phyloP scores from a whole-genome alignment of 345 rosid species.

The Pseudoturritis turrita region DNA sequence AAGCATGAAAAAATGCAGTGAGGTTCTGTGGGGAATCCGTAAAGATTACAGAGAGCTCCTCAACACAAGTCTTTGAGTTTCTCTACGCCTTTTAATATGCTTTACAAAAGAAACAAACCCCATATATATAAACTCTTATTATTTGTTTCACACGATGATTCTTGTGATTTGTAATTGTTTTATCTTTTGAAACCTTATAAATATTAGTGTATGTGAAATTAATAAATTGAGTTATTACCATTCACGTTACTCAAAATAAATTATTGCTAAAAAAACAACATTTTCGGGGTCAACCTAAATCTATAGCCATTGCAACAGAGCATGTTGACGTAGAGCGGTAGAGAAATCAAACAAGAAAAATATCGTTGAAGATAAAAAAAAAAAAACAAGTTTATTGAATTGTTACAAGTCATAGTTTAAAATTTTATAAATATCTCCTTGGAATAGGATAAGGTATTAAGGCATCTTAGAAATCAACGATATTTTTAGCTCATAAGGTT shows the following conservation, averaged over 20 bases:
- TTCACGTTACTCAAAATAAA: too few species aligned
- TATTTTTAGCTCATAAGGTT: too few species aligned
- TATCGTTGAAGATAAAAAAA: neutral
- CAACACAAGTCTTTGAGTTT: slow-evolving; percentile 28
- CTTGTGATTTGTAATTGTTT: neutral
- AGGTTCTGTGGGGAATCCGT: slow-evolving; percentile 82
- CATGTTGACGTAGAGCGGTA: neutral
- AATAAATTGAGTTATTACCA: too few species aligned
- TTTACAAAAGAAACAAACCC: neutral
- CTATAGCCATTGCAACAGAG: neutral
- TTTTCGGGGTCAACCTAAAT: neutral
- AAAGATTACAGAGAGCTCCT: slow-evolving; percentile 65
- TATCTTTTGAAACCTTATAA: neutral
- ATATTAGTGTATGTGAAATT: neutral
- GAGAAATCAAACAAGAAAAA: neutral
- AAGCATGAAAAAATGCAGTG: slow-evolving; percentile 75
- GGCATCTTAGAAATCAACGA: too few species aligned
- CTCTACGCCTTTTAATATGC: neutral
- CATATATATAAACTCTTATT: neutral
- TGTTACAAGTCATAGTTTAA: neutral
- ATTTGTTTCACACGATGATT: neutral
- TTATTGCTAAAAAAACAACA: too few species aligned
- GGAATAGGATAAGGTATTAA: too few species aligned
- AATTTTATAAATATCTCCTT: neutral
- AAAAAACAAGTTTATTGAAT: neutral